Percentiles rank a stretch among this genome's conserved stretches.
Conservation (phyloP, 805 yeast species). For the Zygotorulaspora chibaensis region DNA sequence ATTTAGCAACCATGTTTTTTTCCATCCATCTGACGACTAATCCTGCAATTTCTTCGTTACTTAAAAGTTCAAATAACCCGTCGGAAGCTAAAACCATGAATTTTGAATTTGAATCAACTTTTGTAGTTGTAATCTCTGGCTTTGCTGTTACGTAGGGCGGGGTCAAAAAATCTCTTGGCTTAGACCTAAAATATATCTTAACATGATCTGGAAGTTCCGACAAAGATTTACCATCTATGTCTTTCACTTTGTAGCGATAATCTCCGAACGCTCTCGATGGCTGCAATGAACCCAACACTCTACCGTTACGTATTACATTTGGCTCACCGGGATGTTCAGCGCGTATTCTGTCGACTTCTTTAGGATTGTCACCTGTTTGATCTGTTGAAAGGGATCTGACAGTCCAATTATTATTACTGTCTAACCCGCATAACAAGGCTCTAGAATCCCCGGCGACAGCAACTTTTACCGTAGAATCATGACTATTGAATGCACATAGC, state of each 20-base stretch:
- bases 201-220: slow-evolving; percentile 69
- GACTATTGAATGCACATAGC: slow-evolving; percentile 79
- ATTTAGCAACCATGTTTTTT: slow-evolving; percentile 38
- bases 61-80: slow-evolving; percentile 86
- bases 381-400: slow-evolving; percentile 83
- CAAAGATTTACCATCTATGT: slow-evolving; percentile 39
- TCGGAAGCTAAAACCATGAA: slow-evolving; percentile 91
- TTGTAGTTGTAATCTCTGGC: slow-evolving; percentile 83
- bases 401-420: slow-evolving; percentile 70
- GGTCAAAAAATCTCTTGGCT: slow-evolving; percentile 66
- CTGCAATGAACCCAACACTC: slow-evolving; percentile 88
- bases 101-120: slow-evolving; percentile 65
- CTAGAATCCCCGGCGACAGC: slow-evolving; percentile 97
- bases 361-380: slow-evolving; percentile 89
- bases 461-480: slow-evolving; percentile 65
- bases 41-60: slow-evolving; percentile 89
- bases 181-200: slow-evolving; percentile 75
- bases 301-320: slow-evolving; percentile 75
- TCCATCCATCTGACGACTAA: slow-evolving; percentile 93
- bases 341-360: slow-evolving; percentile 77
- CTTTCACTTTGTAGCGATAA: slow-evolving; percentile 84
- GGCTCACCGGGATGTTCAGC: slow-evolving; percentile 91
- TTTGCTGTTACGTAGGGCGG: slow-evolving; percentile 98
- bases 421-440: slow-evolving; percentile 75
- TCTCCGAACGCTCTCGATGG: slow-evolving; percentile 98